Evolutionary conservation across 2,329 filamentous ascomycete species (phyloP).

Genomic region (Fusarium robinianum): DNA sequence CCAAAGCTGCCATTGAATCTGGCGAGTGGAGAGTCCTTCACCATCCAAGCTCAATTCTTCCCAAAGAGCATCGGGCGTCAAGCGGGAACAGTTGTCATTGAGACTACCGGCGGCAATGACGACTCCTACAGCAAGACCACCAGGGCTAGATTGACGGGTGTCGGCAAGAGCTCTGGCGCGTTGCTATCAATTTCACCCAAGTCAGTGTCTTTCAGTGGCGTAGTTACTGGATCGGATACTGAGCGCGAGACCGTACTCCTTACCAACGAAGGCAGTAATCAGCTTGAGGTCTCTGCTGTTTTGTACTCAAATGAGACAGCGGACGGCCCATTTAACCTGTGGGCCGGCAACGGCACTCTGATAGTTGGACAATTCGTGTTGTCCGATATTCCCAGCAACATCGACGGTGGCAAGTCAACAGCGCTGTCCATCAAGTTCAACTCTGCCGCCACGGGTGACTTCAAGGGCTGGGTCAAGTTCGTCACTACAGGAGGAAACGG

Average conservation of each 20-base stretch:
- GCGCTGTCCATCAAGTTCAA: constrained; percentile 54
- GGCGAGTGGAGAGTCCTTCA: constrained; percentile 46
- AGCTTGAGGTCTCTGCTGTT: constrained; percentile 50
- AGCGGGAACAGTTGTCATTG: constrained; percentile 52
- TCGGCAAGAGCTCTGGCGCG: constrained; percentile 50
- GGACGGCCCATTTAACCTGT: constrained; percentile 50
- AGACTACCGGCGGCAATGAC: constrained; percentile 50
- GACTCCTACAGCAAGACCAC: constrained; percentile 52
- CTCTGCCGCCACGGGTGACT: constrained; percentile 52
- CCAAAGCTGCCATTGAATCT: constrained; percentile 41
- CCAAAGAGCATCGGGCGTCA: constrained; percentile 49
- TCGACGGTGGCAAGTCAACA: constrained; percentile 46
- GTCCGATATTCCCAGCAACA: constrained; percentile 49
- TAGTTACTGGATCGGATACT: constrained; percentile 50
- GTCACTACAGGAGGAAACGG: constrained; percentile 54
- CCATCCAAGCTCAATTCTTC: constrained; percentile 49
- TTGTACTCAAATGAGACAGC: constrained; percentile 50
- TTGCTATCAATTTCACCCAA: constrained; percentile 54
- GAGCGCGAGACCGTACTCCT: constrained; percentile 52
- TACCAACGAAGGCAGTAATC: constrained; percentile 53
- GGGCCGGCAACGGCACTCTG: constrained; percentile 43
- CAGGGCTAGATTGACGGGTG: constrained; percentile 53
- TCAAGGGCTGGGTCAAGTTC: constrained; percentile 53
- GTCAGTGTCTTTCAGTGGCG: constrained; percentile 53
- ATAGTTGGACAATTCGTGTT: constrained; percentile 55